phyloP scores from a whole-genome alignment of 179 eudicot genomes.

The Spergularia azorica region DNA sequence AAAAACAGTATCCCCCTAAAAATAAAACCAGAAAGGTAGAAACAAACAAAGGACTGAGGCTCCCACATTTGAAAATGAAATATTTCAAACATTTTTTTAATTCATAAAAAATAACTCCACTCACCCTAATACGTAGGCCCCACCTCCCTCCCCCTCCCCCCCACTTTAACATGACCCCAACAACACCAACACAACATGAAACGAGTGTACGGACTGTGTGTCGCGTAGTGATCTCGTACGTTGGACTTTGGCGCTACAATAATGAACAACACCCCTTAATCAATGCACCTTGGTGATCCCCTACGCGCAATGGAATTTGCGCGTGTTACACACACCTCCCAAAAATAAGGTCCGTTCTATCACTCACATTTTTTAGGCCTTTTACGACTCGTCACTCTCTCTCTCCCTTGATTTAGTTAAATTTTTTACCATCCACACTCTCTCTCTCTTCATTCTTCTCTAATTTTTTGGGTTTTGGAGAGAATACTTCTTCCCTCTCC shows the following conservation, averaged over 20 bases:
- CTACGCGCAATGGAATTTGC: background rate
- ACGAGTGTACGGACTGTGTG: conserved; percentile 24
- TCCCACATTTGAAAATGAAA: conserved; percentile 28
- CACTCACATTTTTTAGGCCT: background rate
- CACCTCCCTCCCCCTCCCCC: background rate
- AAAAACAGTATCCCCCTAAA: conserved; percentile 12
- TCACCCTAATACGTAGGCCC: conserved; percentile 17
- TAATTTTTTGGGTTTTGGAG: background rate
- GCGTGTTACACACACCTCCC: conserved; percentile 22
- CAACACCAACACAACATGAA: conserved; percentile 33
- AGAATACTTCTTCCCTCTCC: conserved; percentile 16
- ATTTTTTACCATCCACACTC: background rate
- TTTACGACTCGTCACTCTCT: background rate
- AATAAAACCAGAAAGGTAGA: conserved; percentile 24
- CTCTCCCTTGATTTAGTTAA: background rate
- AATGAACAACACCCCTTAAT: background rate
- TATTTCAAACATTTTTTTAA: background rate
- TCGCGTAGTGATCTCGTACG: conserved; percentile 29
- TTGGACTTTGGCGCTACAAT: conserved; percentile 29
- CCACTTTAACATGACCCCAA: conserved; percentile 39
- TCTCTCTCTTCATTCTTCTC: conserved; percentile 18
- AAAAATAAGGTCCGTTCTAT: background rate
- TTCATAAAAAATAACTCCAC: conserved; percentile 8
- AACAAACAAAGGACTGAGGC: conserved; percentile 33
- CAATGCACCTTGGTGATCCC: background rate